Evolutionary conservation across 371 early-diverging fungal species (phyloP), one percentile per base, ranked within the genome.

Genomic region (Lichtheimia hyalospora): DNA sequence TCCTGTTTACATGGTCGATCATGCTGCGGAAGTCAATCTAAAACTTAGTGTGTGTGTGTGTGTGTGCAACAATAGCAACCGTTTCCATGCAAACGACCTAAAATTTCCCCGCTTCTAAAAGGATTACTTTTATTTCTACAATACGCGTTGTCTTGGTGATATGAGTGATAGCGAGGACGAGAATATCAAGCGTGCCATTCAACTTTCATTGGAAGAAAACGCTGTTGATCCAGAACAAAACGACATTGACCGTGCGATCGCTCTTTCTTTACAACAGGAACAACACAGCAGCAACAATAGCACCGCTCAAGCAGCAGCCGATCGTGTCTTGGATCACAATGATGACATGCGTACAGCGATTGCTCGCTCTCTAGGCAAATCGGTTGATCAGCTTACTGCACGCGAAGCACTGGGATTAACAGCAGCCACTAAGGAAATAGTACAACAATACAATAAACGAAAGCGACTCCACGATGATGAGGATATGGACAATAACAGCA

Each of bases 351-450:
- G 63, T 27, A 25, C 27, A 14, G 77, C 81, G 1, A 62, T 80
- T 50, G 81, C 79, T 16, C 58, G 65, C 15, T 75, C 79, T 0
- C 54, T 79, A 8, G 76, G 73, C 15, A 79, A 79, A 54, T 57
- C 70, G 0, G 71, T 72, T 0, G 69, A 71, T 3, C 56, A 74
- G 21, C 51, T 79, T 16, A 79, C 79, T 34, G 76, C 79, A 14
- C 64, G 79, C 52, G 79, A 78, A 34, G 57, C 67, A 24, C 50
- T 78, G 1, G 34, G 40, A 1, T 14, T 54, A 18, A 44, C 52
- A 7, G 6, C 48, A 16, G 52, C 23, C 2, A 20, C 27, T 2
- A 60, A 60, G 20, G 52, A 52, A 4, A 8, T 23, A 8, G 62
- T 40, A 61, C 60, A 15, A 51, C 61, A 74, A 53, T 40, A 54